Base-by-base conservation (phyloP, 495 filamentous ascomycete species). In the Lasiosphaeria hispida region DNA sequence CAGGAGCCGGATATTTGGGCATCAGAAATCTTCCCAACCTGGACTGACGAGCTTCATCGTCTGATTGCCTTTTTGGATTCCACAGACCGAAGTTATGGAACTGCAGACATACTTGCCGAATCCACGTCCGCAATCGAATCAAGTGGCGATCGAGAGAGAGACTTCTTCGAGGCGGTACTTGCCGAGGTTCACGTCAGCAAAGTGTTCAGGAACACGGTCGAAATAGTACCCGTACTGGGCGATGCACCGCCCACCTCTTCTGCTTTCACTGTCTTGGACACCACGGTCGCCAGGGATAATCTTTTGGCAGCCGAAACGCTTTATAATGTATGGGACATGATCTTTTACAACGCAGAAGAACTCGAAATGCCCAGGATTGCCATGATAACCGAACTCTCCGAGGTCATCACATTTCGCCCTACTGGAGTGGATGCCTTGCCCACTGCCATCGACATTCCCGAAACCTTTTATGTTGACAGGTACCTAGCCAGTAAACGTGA, bases 1-100 rank as follows among this genome's bases (percentile, higher is more conserved):
- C 77, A 72, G 13, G 34, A 13, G 64, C 73, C 78, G 15, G 79
- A 84, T 11, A 75, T 82, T 7, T 55, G 59, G 14, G 58, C 65
- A 13, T 47, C 69, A 19, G 60, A 68, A 5, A 23, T 45, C 10
- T n/a, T 10, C 4, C 57, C 64, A 3, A 70, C 77, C 14, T 74
- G 86, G 53, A 47, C 74, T 14, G 72, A 79, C 18, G 86, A 89
- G 64, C 64, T 82, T 14, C 91, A 96, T 66, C 85, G 92, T 19
- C 64, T 96, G n/a, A 83, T 96, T 73, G 91, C 91, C 17, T 96
- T 97, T 63, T 77, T 96, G 35, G 89, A 95, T 59, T 73, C 69
- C 15, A 90, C 92, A 10, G 79, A 86, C 6, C 85, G 92, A 41
- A 82, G 86, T n/a, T 97, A 95, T 69, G 92, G 88, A 7, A 90